Evolutionary conservation across 75 land plant species (phyloP), one percentile per base, ranked within the genome.

Genomic region (Selaginella moellendorffii): DNA sequence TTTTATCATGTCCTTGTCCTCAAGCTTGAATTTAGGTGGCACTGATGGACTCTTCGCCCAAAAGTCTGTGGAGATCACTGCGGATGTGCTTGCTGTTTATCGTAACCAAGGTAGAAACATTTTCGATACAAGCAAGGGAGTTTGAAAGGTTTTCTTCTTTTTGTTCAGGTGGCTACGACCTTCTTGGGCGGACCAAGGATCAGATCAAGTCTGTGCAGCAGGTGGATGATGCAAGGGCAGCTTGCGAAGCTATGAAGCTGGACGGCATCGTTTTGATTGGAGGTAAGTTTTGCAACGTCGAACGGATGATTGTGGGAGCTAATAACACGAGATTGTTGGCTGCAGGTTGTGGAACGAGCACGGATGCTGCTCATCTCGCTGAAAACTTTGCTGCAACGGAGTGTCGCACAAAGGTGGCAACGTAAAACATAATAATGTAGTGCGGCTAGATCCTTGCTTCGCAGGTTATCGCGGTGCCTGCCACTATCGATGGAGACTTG

Each of bases 41-140:
- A 76, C 96, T 31, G 90, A 93, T 62, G 98, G 98, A 54, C 65
- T 93, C 23, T 93, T 93, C 80, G 85, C 98, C 42, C 84, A 85
- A 76, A 85, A 75, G 61, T 78, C 87, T 64, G 53, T 85, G 62
- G 98, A 93, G 66, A 82, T 93, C 1, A 81, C 86, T 10, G 82
- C 79, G 62, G 80, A 88, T 25, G 62, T 80, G 25, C 85, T 93
- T 36, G 12, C 72, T 17, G 69, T 77, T 20, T 88, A 83, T 70
- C 85, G 85, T 53, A 93, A 93, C 63, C 98, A 93, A 90, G 98
- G 98, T 88, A 46, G 42, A 31, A 21, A 25, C 64, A 14, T 63
- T 64, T 23, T 12, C 10, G 10, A 46, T 10, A 10, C 52, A 46
- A 46, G 52, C 52, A 18, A 10, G 14, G 18, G 14, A 46, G 52